Conservation (phyloP, 768 basidiomycete species). For the Mycena metata region DNA sequence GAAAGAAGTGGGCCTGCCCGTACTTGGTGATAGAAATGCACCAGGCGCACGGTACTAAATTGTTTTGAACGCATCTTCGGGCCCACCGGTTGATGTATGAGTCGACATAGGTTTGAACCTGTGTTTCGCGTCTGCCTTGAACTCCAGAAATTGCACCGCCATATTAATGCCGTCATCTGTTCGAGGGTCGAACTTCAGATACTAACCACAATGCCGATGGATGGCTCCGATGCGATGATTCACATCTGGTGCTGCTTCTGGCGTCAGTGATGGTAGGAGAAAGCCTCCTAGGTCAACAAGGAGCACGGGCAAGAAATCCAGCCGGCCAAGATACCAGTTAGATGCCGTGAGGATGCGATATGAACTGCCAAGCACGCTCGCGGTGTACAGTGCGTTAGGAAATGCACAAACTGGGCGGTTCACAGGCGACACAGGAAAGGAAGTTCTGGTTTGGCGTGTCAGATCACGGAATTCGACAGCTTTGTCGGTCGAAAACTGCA, state of each 20-base stretch:
- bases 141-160: not conserved
- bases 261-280: not conserved
- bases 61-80: not conserved
- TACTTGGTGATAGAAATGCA: not conserved
- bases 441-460: not conserved
- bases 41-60: not conserved
- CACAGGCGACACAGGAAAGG: constrained; percentile 10
- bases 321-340: not conserved
- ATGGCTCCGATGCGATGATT: constrained; percentile 23
- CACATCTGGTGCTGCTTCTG: not conserved
- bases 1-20: not conserved
- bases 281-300: constrained; percentile 5
- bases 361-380: not conserved
- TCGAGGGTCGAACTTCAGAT: not conserved
- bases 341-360: not conserved
- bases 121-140: not conserved
- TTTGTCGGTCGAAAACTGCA: not conserved
- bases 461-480: not conserved
- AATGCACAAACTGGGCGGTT: not conserved
- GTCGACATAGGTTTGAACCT: not conserved
- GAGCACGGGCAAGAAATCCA: not conserved
- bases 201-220: not conserved
- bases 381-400: constrained; percentile 12
- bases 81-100: constrained; percentile 1
- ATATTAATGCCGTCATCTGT: not conserved